Percentiles rank a stretch among this genome's conserved stretches.
Evolutionary conservation across 2,329 filamentous ascomycete species (phyloP).

Genomic region (Exophiala phaeomuriformis): DNA sequence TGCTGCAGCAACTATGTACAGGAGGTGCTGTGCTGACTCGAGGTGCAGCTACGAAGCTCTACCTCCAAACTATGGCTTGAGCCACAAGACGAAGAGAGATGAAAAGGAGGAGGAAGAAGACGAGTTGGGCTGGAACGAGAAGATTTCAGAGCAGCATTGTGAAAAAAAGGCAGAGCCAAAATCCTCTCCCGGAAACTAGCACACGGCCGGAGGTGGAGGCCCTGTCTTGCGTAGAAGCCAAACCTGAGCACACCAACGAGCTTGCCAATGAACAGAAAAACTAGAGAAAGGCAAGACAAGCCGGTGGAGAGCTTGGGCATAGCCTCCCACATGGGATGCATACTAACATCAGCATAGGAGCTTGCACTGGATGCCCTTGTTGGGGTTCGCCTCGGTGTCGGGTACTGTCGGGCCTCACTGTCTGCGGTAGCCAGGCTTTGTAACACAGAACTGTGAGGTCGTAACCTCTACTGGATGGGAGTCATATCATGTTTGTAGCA

Average conservation of each 20-base stretch:
- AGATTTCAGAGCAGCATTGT: neutral
- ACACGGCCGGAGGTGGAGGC: neutral
- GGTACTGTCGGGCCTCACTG: no score
- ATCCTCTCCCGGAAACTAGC: neutral
- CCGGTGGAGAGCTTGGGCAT: no score
- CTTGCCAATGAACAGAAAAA: neutral
- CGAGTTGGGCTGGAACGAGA: neutral
- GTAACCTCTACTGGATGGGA: no score
- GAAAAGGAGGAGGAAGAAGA: neutral
- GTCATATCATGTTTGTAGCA: no score
- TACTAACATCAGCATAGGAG: no score
- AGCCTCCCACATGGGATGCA: no score
- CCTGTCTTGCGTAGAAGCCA: neutral
- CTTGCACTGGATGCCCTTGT: no score
- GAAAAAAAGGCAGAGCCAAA: neutral
- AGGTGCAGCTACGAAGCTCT: constrained; percentile 73
- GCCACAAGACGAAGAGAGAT: neutral
- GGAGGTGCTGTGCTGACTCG: constrained; percentile 11
- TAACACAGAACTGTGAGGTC: no score
- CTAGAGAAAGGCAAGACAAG: neutral
- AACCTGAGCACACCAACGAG: neutral
- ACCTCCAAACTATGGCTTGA: constrained; percentile 39
- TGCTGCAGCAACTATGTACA: neutral
- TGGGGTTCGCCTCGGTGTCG: no score
- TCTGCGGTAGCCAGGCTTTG: no score